Conservation (phyloP, 2,329 filamentous ascomycete species). For the Diaporthe batatas region DNA sequence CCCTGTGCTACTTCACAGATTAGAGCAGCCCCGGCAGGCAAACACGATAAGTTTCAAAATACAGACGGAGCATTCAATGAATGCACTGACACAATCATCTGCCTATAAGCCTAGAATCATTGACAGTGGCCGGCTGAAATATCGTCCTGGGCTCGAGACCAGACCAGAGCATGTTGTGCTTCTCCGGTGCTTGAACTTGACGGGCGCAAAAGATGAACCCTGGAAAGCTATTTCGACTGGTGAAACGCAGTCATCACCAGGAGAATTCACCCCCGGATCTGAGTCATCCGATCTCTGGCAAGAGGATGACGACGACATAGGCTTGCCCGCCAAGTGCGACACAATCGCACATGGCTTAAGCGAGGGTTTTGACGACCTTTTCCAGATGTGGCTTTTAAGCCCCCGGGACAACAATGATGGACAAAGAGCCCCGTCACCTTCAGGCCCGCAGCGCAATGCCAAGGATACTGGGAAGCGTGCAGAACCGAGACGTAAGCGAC, state of each 20-base stretch:
- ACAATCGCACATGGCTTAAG: neutral
- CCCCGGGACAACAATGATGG: neutral
- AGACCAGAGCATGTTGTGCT: neutral
- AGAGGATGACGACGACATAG: neutral
- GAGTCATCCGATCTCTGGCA: neutral
- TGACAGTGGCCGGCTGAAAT: no score
- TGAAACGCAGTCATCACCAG: neutral
- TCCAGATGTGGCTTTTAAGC: neutral
- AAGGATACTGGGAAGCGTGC: neutral
- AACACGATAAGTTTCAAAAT: no score
- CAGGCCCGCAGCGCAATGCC: neutral
- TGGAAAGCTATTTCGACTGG: neutral
- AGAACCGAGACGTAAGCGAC: neutral
- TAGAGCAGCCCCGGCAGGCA: no score
- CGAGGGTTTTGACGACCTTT: neutral
- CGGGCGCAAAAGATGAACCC: neutral
- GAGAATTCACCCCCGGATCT: neutral
- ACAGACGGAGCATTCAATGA: no score
- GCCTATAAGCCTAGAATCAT: no score
- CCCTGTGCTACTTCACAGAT: no score
- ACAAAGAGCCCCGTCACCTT: neutral
- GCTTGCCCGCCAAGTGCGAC: neutral
- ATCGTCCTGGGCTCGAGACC: neutral
- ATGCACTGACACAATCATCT: no score
- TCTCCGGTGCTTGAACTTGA: neutral